Evolutionary conservation across 2,329 filamentous ascomycete species (phyloP).

Genomic region (Colletotrichum horii): DNA sequence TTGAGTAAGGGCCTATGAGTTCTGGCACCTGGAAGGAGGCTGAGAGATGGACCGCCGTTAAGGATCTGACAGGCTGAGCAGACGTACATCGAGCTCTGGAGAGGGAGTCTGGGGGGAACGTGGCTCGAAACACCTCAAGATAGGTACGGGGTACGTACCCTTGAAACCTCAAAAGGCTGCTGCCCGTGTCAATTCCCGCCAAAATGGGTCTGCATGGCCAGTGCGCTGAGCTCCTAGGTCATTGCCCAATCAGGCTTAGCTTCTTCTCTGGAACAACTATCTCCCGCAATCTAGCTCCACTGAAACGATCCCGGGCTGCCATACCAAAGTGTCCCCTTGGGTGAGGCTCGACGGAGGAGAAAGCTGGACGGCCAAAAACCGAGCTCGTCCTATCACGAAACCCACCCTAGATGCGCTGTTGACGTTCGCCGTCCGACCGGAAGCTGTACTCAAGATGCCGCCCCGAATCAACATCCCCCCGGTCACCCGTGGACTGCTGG

Average conservation of each 20-base stretch:
- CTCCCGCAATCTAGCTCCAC: neutral
- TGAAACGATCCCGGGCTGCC: conserved; percentile 11
- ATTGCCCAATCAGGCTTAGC: neutral
- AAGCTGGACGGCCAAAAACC: conserved; percentile 6
- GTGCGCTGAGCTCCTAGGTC: conserved; percentile 8
- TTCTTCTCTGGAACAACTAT: neutral
- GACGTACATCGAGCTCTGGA: neutral
- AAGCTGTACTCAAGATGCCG: conserved; percentile 62
- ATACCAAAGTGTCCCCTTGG: conserved; percentile 14
- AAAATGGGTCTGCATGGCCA: conserved; percentile 4
- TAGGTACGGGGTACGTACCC: neutral
- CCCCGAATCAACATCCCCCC: conserved; percentile 91
- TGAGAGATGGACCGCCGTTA: neutral
- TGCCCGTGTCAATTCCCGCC: conserved; percentile 15
- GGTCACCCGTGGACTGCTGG: conserved; percentile 82
- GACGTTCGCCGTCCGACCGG: conserved; percentile 8
- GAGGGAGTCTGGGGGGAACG: neutral
- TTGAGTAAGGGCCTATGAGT: neutral
- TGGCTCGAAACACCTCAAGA: neutral
- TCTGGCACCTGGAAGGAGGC: neutral
- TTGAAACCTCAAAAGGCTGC: neutral
- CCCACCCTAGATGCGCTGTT: conserved; percentile 16
- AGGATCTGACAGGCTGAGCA: neutral
- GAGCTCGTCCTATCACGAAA: conserved; percentile 11
- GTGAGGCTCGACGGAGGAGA: neutral